These are phyloP conservation scores for Ballota nigra DNA, from an alignment of 257 asterid species.

Conservation along the genomic window DNA sequence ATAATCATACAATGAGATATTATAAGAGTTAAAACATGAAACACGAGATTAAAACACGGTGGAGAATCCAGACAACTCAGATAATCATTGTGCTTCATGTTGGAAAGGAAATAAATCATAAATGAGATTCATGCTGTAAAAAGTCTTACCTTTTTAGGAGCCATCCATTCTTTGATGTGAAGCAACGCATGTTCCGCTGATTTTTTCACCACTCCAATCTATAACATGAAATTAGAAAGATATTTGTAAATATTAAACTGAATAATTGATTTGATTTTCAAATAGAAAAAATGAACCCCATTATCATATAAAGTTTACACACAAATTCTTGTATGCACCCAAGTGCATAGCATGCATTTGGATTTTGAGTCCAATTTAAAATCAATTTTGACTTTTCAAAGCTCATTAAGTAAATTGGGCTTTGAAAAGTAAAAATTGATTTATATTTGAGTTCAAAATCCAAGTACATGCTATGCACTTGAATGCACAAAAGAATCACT, in stretches of 20 bases:
- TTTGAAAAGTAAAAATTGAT: no score
- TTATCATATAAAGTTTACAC: background rate
- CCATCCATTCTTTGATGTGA: constrained; percentile 71
- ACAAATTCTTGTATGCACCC: no score
- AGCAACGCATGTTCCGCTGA: constrained; percentile 52
- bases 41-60: background rate
- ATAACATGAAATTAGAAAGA: background rate
- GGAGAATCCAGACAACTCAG: background rate
- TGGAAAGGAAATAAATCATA: background rate
- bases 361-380: no score
- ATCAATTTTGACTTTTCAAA: no score
- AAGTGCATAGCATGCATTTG: no score
- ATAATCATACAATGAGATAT: no score
- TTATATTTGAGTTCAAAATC: no score
- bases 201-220: constrained; percentile 84
- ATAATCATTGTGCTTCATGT: no score
- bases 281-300: background rate
- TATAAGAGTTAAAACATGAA: background rate
- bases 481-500: no score
- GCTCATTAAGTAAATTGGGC: no score
- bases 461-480: no score
- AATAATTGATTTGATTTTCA: background rate
- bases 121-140: background rate
- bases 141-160: constrained; percentile 64
- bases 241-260: background rate